Base-by-base conservation (phyloP, 306 rosid genomes). In the Prunus padus region DNA sequence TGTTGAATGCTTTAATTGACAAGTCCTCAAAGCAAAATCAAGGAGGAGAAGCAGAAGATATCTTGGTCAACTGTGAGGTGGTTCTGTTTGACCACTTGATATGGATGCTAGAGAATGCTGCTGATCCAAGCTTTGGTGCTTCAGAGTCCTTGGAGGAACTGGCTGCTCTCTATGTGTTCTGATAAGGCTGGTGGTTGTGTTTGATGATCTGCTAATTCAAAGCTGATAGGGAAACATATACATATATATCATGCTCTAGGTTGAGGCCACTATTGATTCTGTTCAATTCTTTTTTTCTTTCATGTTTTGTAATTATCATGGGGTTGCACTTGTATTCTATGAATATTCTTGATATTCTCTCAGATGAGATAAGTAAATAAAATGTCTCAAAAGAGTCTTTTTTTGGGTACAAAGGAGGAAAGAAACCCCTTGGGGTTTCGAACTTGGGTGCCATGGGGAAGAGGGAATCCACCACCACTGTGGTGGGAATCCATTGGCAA, bases 81-180 rank as follows among this genome's bases (percentile, higher is more conserved):
- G 95, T 94, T 80, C 84, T 94, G 31, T 94, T 94, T 82, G 98
- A 94, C 72, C 97, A 94, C 82, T 83, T 94, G 2, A 77, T 94
- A 62, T 94, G 97, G 97, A 91, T 94, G 97, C 74, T 94, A 28
- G 95, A 92, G 61, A 89, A 92, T 77, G 92, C 88, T 26, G 97
- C 88, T 23, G 97, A 90, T 82, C 95, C 95, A 20, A 91, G 73
- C 51, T 76, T 93, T 62, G 69, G 77, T 66, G 33, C 77, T 23
- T 80, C 96, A 51, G 96, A 94, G 9, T 88, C 97, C 61, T 81
- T 94, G 79, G 93, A 94, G 51, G 98, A 94, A 84, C 70, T 94
- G 80, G 91, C 95, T 73, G 90, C 90, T n/a, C 93, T 94, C 61
- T 93, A 93, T 62, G 93, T 82, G 54, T 82, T 85, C 68, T 94